phyloP scores from a whole-genome alignment of 805 yeast species.

The Saturnispora ahearnii region DNA sequence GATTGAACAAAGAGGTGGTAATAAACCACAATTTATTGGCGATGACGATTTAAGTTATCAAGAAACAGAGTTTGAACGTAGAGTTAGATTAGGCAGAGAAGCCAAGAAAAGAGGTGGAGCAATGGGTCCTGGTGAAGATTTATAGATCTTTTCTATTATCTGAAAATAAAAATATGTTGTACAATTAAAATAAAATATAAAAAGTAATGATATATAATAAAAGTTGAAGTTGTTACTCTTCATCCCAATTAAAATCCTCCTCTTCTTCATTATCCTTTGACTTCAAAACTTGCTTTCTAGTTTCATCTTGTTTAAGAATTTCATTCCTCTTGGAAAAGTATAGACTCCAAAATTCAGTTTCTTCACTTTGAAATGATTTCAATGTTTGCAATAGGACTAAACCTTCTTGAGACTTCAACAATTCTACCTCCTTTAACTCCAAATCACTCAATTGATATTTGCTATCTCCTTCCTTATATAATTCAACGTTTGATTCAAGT shows the following conservation, averaged over 20 bases:
- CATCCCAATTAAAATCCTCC: slow-evolving; percentile 9
- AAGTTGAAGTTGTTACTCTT: neutral
- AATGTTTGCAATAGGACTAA: neutral
- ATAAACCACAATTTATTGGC: slow-evolving; percentile 55
- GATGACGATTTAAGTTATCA: slow-evolving; percentile 88
- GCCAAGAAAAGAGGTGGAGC: slow-evolving; percentile 78
- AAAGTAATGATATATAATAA: neutral
- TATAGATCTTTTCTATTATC: neutral
- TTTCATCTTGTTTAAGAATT: slow-evolving; percentile 3
- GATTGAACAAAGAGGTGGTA: slow-evolving; percentile 77
- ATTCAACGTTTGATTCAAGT: neutral
- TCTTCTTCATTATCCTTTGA: slow-evolving; percentile 1
- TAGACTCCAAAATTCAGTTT: slow-evolving; percentile 1
- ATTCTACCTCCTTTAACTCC: neutral
- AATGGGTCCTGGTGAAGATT: slow-evolving; percentile 26
- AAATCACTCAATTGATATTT: neutral
- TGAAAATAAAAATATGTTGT: neutral
- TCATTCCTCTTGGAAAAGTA: slow-evolving; percentile 2
- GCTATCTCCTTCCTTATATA: neutral
- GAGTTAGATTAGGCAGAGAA: slow-evolving; percentile 76
- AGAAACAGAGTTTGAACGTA: slow-evolving; percentile 85
- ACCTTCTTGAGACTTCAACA: neutral
- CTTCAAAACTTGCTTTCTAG: neutral
- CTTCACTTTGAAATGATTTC: neutral
- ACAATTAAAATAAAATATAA: neutral